Evolutionary conservation across 2,329 filamentous ascomycete species (phyloP), one percentile per base, ranked within the genome.

Genomic region (Fusarium keratoplasticum): DNA sequence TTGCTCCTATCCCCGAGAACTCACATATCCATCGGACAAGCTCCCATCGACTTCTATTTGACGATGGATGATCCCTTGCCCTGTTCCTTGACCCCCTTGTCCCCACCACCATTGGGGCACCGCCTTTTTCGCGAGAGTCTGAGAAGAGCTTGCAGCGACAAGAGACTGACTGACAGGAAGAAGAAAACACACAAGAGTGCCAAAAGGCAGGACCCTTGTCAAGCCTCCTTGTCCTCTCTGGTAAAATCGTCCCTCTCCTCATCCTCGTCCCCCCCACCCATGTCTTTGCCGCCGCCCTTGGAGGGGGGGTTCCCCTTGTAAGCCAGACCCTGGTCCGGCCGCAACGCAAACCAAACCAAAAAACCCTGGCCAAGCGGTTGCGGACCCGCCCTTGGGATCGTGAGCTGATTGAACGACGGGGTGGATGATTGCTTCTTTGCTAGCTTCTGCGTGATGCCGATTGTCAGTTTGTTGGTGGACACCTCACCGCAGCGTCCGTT

Each of bases 381-480:
- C 59, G 63, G 72, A 57, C 64, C 74, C 67, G 65, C 63, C 62
- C 22, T 29, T 70, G 52, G 60, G 61, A 64, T 66, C 70, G 65
- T 73, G 67, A 75, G 70, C 71, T 71, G 63, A 76, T 73, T 71
- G 70, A 73, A 63, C 60, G 63, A 68, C 8, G 44, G 55, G 54
- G 44, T 59, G 68, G 59, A 64, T 67, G 61, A 67, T 69, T 75
- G 64, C 61, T 74, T 67, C 62, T 74, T 71, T 74, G 60, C 66
- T 66, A 64, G 70, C 40, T 20, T 22, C 31, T 38, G 63, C 62
- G 22, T 67, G 42, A 65, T 65, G 60, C 57, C 64, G 54, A 68
- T 70, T 64, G 58, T 64, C 36, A 40, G 36, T 20, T 64, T 27
- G 67, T 64, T 73, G 67, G 62, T 61, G 58, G 61, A 11, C 35